Evolutionary conservation across 2,329 filamentous ascomycete genomes (phyloP).

Genomic region (Penicillium sp.): DNA sequence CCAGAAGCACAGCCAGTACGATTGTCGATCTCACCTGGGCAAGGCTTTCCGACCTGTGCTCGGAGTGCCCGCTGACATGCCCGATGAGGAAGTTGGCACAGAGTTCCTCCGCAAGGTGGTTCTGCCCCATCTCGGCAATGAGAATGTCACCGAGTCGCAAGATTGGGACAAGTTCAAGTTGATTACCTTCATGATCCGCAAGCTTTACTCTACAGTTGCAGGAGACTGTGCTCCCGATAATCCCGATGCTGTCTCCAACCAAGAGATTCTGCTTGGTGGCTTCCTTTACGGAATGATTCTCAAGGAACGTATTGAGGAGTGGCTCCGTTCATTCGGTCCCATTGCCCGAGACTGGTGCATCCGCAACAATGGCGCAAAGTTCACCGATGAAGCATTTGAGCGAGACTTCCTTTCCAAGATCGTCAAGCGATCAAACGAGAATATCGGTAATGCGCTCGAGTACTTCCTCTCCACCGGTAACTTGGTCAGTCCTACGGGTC

Average conservation of each 20-base stretch:
- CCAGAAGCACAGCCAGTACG: constrained; percentile 72
- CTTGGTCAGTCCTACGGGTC: constrained; percentile 80
- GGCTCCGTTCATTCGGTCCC: constrained; percentile 64
- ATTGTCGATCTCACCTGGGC: constrained; percentile 83
- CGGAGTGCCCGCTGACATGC: constrained; percentile 76
- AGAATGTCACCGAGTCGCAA: constrained; percentile 77
- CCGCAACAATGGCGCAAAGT: constrained; percentile 54
- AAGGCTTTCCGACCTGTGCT: constrained; percentile 88
- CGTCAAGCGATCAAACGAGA: constrained; percentile 79
- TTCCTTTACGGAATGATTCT: constrained; percentile 93
- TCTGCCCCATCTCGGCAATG: constrained; percentile 83
- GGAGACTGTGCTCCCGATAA: constrained; percentile 94
- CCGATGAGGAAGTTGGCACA: constrained; percentile 82
- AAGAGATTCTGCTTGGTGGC: constrained; percentile 89
- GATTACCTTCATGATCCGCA: constrained; percentile 92
- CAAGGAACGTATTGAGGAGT: constrained; percentile 91
- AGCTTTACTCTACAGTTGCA: constrained; percentile 88
- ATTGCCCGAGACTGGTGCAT: constrained; percentile 55
- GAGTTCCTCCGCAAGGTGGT: constrained; percentile 90
- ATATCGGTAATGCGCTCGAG: constrained; percentile 79
- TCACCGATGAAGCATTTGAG: constrained; percentile 72
- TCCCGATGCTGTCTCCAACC: constrained; percentile 92
- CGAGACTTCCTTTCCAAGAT: constrained; percentile 77
- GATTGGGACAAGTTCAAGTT: constrained; percentile 91
- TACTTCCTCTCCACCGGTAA: constrained; percentile 98